Base-by-base conservation (phyloP, 1,284 basidiomycete species). In the Cryptococcus amylolentus region DNA sequence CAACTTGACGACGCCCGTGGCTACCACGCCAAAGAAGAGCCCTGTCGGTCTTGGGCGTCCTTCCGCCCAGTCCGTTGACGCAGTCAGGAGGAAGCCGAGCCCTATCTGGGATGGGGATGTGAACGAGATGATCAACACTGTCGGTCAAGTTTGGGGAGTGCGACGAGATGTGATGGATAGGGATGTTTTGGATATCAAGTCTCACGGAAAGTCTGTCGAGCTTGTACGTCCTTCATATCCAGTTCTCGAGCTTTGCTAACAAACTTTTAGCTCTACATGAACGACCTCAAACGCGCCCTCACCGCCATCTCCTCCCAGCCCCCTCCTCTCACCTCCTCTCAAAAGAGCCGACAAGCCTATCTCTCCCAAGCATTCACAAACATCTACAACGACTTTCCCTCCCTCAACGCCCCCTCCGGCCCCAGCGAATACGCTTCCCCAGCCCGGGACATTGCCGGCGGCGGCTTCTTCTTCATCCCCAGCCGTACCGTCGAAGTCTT, bases 61-160 rank as follows among this genome's bases (percentile, higher is more conserved):
- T 12, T 49, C 44, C 26, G 48, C 52, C 13, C 54, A 60, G 48
- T 44, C 60, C 39, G 37, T 57, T 14, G 51, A 52, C 16, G 41
- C 23, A 16, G 50, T 64, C 27, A 64, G 60, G 35, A 51, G 71
- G 20, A 73, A 73, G 54, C 69, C 71, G 0, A 63, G 62, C 23
- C 70, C 69, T 0, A 45, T 57, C 1, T 68, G 63, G 63, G 53
- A 59, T 20, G 60, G 60, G 1, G 62, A 53, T 45, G 44, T 51
- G 9, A 57, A 60, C 13, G 65, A 66, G 20, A 63, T 71, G 61
- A 54, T 70, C 20, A 67, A 69, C 27, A 62, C 66, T 1, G 70
- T 73, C 4, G 72, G 64, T 10, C 28, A 60, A 18, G 65, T 77
- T 13, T 78, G 73, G 71, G 69, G 67, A 0, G 57, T 76, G 2